Evolutionary conservation across 2,329 filamentous ascomycete genomes (phyloP).

Genomic region (Nothomitra cinnamomea): DNA sequence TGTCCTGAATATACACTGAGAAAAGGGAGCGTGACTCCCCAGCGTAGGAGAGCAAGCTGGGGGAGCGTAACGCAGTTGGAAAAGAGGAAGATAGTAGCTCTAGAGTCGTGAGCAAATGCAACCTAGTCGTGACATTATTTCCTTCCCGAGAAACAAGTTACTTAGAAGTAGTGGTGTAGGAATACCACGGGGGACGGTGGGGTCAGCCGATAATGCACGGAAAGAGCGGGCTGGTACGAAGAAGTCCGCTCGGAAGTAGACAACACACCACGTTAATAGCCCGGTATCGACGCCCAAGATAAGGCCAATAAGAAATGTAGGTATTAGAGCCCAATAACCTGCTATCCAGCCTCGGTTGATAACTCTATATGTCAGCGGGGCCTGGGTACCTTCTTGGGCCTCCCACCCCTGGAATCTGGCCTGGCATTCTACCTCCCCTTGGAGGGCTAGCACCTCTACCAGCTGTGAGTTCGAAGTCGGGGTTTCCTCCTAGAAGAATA

Average conservation of each 20-base stretch:
- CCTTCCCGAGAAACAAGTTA: too few species aligned
- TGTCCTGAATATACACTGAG: too few species aligned
- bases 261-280: neutral
- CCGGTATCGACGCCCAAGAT: neutral
- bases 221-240: neutral
- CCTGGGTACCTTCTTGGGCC: conserved; percentile 7
- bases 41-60: too few species aligned
- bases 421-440: conserved; percentile 11
- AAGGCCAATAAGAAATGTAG: neutral
- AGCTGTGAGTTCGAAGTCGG: conserved; percentile 58
- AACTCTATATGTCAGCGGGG: conserved; percentile 6
- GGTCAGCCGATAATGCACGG: too few species aligned
- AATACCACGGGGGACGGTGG: too few species aligned
- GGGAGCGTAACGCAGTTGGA: too few species aligned
- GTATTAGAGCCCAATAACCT: neutral
- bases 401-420: conserved; percentile 8
- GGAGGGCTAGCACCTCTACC: conserved; percentile 8
- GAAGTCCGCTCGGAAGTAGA: neutral
- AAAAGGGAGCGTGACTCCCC: too few species aligned
- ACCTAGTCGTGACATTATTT: too few species aligned
- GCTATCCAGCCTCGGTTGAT: neutral
- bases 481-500: conserved; percentile 60
- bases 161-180: too few species aligned
- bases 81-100: too few species aligned
- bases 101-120: too few species aligned